Evolutionary conservation across 1,284 basidiomycete genomes (phyloP), one percentile per base, ranked within the genome.

Genomic region (Apiotrichum akiyoshidainum): DNA sequence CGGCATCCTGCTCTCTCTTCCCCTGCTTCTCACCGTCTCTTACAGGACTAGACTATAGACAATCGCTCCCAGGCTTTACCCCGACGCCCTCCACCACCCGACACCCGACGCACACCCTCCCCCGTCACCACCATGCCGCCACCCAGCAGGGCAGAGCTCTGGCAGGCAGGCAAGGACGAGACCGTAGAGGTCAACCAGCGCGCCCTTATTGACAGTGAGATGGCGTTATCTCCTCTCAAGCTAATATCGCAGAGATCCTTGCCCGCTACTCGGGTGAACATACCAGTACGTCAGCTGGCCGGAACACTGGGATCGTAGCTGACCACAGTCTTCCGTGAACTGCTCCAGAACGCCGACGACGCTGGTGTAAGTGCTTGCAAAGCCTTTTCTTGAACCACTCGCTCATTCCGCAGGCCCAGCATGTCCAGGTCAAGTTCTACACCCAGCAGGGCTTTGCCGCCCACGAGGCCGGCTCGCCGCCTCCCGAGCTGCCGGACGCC

Each of bases 261-360:
- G 91, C 94, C 19, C 83, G 95, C 46, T 99, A 98, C 75, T 91
- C 90, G 22, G 94, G 91, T 55, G 93, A 97, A 78, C 90, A 92
- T 67, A 94, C 92, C 6, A 85, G 86, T 84, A 63, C 60, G 80
- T 63, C 42, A 9, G 9, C 39, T 14, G 35, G 37, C 37, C n/a
- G n/a, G n/a, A n/a, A n/a, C n/a, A n/a, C n/a, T n/a, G n/a, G n/a
- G 37, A 5, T 16, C 37, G 14, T 16, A 11, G 35, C 52, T 41
- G n/a, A 52, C 37, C 7, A 8, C 56, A 84, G 90, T 94, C 47
- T 95, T 93, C 69, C 84, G 94, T 42, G 94, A 98, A 74, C 84
- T 97, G 12, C 80, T 97, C 0, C 83, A 98, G 80, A 98, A 98
- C 71, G 94, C 94, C 16, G 94, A 98, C 72, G 95, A 98, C 78